Evolutionary conservation across 2,329 filamentous ascomycete species (phyloP), one percentile per base, ranked within the genome.

Genomic region (Fonsecaea pedrosoi): DNA sequence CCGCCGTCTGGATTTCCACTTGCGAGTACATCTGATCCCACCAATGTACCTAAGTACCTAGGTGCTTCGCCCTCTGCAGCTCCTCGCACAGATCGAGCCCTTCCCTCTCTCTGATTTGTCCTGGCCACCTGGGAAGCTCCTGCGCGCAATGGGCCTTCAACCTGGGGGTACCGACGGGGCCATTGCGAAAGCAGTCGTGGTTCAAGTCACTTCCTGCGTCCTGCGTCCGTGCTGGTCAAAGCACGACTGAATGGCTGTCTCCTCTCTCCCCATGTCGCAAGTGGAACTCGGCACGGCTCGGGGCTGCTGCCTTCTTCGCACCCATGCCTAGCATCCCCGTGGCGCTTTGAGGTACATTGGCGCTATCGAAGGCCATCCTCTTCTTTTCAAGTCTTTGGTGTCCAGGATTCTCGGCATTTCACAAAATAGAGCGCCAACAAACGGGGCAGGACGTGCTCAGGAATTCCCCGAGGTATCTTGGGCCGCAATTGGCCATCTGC

Each of bases 271-370:
- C 18, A 21, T 9, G 18, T 50, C n/a, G 45, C 21, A 50, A 50
- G 45, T 12, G 42, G 21, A 21, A 42, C 12, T 48, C 64, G 67
- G 60, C 30, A 69, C 64, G 67, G 67, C 60, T 66, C 67, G 67
- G 64, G 64, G 67, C 67, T 64, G 56, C 54, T 69, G 32, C 67
- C 67, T 64, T 45, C 37, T 48, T 60, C 25, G 48, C 30, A n/a
- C 57, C 40, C 60, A 18, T 21, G 42, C 18, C 42, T 30, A 37
- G 9, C 21, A 48, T 32, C 56, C 32, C 40, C 32, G 18, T 25
- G 6, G 38, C 38, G 40, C 12, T 25, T 15, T 59, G 56, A 25
- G 18, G 25, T 34, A 25, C 25, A n/a, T 34, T 13, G 38, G 6
- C 25, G 10, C 15, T 21, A 1, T 15, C 12, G 18, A 59, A 18